phyloP scores from a whole-genome alignment of 306 rosid species.

The Cucumis hystrix region DNA sequence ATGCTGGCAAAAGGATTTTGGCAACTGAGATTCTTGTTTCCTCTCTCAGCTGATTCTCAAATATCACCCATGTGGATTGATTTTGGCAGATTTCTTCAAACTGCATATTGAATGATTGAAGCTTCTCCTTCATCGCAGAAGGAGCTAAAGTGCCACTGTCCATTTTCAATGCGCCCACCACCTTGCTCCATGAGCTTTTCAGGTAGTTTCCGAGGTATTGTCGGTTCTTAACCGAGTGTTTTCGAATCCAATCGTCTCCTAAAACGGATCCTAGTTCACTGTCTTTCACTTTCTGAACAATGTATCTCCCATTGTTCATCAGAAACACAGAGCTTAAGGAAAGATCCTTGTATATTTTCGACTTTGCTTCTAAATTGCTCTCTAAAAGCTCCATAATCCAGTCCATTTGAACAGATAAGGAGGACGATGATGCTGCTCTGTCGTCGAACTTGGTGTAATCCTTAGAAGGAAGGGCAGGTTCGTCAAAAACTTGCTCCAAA shows the following conservation, averaged over 20 bases:
- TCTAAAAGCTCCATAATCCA: constrained; percentile 87
- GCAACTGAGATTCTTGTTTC: constrained; percentile 48
- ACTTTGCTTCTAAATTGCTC: constrained; percentile 81
- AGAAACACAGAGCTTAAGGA: constrained; percentile 60
- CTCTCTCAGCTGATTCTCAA: constrained; percentile 62
- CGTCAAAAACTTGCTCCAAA: constrained; percentile 76
- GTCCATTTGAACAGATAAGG: constrained; percentile 66
- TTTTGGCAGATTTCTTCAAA: constrained; percentile 61
- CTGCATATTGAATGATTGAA: constrained; percentile 39
- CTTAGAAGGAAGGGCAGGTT: constrained; percentile 29
- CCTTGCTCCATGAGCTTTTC: constrained; percentile 73
- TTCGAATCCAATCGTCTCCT: constrained; percentile 85
- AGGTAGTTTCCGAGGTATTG: constrained; percentile 57
- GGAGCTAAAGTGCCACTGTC: constrained; percentile 44
- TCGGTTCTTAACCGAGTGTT: constrained; percentile 54
- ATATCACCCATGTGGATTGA: constrained; percentile 62
- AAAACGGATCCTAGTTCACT: constrained; percentile 60
- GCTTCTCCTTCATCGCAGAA: constrained; percentile 60
- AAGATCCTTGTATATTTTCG: constrained; percentile 62
- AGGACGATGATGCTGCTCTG: constrained; percentile 30
- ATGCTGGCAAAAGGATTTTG: constrained; percentile 52
- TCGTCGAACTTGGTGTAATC: constrained; percentile 43
- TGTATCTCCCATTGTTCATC: constrained; percentile 89
- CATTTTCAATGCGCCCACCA: constrained; percentile 38
- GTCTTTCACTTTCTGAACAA: constrained; percentile 63